Evolutionary conservation across 2,329 filamentous ascomycete species (phyloP).

Genomic region (Talaromyces atroroseus): DNA sequence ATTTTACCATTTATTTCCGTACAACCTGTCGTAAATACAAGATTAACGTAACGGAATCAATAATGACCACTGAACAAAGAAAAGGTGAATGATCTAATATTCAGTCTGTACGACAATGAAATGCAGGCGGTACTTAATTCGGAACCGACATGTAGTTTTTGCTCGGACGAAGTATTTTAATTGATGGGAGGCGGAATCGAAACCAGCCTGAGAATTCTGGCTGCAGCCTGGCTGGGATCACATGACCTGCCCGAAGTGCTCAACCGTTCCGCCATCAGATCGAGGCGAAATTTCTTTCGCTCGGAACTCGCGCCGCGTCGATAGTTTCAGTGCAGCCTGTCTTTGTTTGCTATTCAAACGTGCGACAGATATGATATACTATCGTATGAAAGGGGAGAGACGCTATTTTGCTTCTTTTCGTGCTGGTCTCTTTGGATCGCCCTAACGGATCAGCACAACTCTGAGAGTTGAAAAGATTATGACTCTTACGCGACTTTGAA

Average conservation of each 20-base stretch:
- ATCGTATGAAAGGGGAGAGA: no score
- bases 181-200: conserved; percentile 4
- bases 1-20: no score
- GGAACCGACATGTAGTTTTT: no score
- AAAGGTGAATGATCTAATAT: no score
- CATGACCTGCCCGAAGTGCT: background rate
- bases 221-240: background rate
- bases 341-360: background rate
- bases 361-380: no score
- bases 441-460: background rate
- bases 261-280: conserved; percentile 6
- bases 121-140: background rate
- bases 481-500: background rate
- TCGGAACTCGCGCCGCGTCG: background rate
- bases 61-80: no score
- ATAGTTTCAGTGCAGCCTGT: background rate
- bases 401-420: background rate
- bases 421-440: no score
- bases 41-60: no score
- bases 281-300: background rate
- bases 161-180: no score
- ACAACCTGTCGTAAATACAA: no score
- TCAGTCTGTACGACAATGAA: no score
- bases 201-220: background rate
- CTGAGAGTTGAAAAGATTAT: background rate